Conservation (phyloP, 2,329 filamentous ascomycete species). For the Fusarium transvaalense region DNA sequence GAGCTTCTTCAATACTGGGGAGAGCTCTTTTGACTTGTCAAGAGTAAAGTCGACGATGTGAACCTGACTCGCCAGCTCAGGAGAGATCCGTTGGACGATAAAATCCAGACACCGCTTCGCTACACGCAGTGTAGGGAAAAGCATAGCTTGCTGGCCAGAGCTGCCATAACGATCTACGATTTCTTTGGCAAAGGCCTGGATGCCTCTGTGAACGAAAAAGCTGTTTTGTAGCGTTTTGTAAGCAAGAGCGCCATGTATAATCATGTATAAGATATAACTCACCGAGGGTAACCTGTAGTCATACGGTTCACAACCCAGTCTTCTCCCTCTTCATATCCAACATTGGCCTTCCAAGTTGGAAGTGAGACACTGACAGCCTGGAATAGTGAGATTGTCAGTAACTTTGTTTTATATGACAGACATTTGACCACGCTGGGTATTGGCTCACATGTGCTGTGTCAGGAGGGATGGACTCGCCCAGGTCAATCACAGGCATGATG, state of each 20-base stretch:
- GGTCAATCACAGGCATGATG: constrained; percentile 61
- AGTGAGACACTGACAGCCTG: constrained; percentile 96
- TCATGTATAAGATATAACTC: constrained; percentile 39
- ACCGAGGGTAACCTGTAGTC: constrained; percentile 92
- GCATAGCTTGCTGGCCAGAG: constrained; percentile 76
- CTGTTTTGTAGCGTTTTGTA: constrained; percentile 60
- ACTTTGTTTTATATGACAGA: not conserved
- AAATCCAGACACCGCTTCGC: constrained; percentile 83
- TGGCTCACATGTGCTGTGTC: constrained; percentile 81
- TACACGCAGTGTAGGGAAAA: constrained; percentile 80
- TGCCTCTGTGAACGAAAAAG: constrained; percentile 91
- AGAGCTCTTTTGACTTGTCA: constrained; percentile 64
- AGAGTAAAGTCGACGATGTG: constrained; percentile 73
- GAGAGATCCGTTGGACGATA: constrained; percentile 70
- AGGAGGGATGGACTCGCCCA: constrained; percentile 80
- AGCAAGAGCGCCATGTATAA: constrained; percentile 6
- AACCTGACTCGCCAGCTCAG: constrained; percentile 62
- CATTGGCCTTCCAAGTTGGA: constrained; percentile 90
- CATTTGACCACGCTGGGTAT: constrained; percentile 1
- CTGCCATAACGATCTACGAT: constrained; percentile 75
- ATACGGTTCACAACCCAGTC: constrained; percentile 87
- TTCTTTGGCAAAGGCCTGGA: constrained; percentile 77
- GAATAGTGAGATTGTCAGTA: not conserved
- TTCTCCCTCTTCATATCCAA: constrained; percentile 94
- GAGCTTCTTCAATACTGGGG: constrained; percentile 66